Evolutionary conservation across 2,329 filamentous ascomycete genomes (phyloP).

Genomic region (Clonostachys chloroleuca): DNA sequence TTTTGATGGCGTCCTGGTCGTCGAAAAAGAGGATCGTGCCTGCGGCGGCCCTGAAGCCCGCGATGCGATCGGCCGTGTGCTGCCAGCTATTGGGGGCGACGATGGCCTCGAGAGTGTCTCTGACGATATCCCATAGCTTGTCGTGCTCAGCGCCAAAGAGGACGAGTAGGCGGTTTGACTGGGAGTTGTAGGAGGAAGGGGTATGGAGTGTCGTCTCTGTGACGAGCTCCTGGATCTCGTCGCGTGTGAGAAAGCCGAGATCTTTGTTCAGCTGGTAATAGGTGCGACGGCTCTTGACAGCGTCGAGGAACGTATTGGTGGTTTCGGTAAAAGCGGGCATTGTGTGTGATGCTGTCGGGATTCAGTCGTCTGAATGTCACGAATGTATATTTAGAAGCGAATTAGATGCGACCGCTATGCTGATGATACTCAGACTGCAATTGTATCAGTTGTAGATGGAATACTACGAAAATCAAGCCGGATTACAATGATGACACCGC

Average conservation of each 20-base stretch:
- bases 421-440: no score
- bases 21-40: slow-evolving; percentile 88
- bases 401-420: no score
- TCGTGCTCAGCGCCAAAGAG: slow-evolving; percentile 81
- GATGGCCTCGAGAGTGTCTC: slow-evolving; percentile 44
- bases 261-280: slow-evolving; percentile 65
- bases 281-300: slow-evolving; percentile 64
- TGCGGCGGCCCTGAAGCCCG: slow-evolving; percentile 64
- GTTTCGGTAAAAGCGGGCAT: slow-evolving; percentile 6
- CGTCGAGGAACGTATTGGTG: slow-evolving; percentile 53
- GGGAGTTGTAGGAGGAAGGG: slow-evolving; percentile 84
- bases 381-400: no score
- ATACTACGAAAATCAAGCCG: no score
- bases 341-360: no score
- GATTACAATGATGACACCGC: no score
- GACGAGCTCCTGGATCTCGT: slow-evolving; percentile 61
- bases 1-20: slow-evolving; percentile 63
- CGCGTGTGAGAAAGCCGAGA: slow-evolving; percentile 38
- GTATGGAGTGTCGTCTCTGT: slow-evolving; percentile 60
- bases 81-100: slow-evolving; percentile 51
- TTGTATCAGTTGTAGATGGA: no score
- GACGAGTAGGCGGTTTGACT: slow-evolving; percentile 74
- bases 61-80: slow-evolving; percentile 36
- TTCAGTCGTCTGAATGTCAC: no score
- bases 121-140: slow-evolving; percentile 76